These are phyloP conservation scores for Cladophialophora exuberans DNA, from an alignment of 2,329 filamentous ascomycete species.

Conservation along the genomic window DNA sequence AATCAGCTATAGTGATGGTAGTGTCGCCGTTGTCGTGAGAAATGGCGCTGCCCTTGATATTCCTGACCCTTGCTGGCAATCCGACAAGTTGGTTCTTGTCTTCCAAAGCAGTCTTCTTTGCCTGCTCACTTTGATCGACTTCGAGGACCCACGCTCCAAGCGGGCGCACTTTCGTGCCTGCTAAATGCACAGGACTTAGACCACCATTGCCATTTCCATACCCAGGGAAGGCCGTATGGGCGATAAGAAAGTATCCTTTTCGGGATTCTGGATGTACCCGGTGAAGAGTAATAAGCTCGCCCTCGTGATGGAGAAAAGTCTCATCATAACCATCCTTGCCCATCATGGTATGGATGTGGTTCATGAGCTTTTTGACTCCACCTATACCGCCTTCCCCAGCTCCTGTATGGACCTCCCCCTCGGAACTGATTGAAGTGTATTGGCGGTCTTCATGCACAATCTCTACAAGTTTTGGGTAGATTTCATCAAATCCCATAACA, in stretches of 20 bases:
- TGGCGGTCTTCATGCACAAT: constrained; percentile 84
- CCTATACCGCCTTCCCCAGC: constrained; percentile 83
- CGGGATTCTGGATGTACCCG: constrained; percentile 88
- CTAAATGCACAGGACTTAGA: constrained; percentile 77
- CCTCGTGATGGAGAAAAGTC: constrained; percentile 94
- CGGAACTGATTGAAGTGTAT: constrained; percentile 79
- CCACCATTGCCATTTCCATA: constrained; percentile 82
- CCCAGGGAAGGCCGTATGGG: constrained; percentile 92
- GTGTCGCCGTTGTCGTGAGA: constrained; percentile 75
- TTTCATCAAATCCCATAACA: constrained; percentile 97
- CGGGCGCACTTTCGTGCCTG: constrained; percentile 81
- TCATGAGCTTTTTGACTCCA: constrained; percentile 86
- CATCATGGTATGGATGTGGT: constrained; percentile 94
- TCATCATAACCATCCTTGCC: constrained; percentile 93
- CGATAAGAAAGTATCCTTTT: constrained; percentile 93
- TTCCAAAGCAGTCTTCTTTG: constrained; percentile 64
- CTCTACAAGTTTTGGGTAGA: constrained; percentile 92
- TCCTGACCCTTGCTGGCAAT: constrained; percentile 78
- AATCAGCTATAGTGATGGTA: constrained; percentile 75
- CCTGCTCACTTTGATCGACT: constrained; percentile 75
- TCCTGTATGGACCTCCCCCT: constrained; percentile 62
- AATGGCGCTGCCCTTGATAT: constrained; percentile 73
- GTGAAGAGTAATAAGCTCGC: constrained; percentile 95
- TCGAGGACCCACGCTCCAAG: constrained; percentile 92
- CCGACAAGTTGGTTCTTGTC: constrained; percentile 77